A percentile compares a stretch with the other conserved stretches of the same genome.
Evolutionary conservation across 257 asterid genomes (phyloP).

Genomic region (Gardenia jasminoides): DNA sequence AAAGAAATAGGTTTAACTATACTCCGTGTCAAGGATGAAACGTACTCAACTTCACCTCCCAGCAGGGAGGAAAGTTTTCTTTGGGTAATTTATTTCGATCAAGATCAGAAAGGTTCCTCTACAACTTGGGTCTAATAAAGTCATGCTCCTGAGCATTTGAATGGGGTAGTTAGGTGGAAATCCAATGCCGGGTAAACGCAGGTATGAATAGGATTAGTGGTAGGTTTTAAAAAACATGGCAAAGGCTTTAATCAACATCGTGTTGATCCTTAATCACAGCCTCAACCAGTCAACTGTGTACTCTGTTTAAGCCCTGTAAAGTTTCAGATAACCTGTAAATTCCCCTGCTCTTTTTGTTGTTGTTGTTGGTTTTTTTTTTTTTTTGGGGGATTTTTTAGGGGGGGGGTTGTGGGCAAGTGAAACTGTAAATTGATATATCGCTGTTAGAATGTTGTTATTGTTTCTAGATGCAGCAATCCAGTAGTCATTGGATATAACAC

Average conservation of each 20-base stretch:
- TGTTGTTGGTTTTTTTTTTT: conserved; percentile 5
- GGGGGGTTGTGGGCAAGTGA: conserved; percentile 14
- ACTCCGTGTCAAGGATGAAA: conserved; percentile 43
- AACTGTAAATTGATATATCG: conserved; percentile 27
- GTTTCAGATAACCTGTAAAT: conserved; percentile 17
- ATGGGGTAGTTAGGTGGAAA: neutral
- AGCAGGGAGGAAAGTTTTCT: conserved; percentile 33
- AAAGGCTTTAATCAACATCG: conserved; percentile 15
- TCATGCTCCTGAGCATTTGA: conserved; percentile 27
- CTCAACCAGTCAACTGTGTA: neutral
- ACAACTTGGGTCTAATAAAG: conserved; percentile 39
- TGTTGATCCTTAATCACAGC: conserved; percentile 23
- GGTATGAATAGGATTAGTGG: conserved; percentile 15
- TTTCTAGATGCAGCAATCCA: neutral
- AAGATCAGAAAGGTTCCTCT: conserved; percentile 44
- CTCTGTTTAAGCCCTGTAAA: conserved; percentile 16
- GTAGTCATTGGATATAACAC: neutral
- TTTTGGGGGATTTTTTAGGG: no score
- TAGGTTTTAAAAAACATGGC: conserved; percentile 5
- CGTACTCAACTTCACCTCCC: conserved; percentile 28
- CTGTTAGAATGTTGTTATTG: neutral
- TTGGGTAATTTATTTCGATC: conserved; percentile 37
- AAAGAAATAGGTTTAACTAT: conserved; percentile 40
- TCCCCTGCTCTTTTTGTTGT: neutral
- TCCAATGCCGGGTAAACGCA: conserved; percentile 20